Evolutionary conservation across 2,329 filamentous ascomycete species (phyloP), one percentile per base, ranked within the genome.

Genomic region (Drechslerella coelobrocha): DNA sequence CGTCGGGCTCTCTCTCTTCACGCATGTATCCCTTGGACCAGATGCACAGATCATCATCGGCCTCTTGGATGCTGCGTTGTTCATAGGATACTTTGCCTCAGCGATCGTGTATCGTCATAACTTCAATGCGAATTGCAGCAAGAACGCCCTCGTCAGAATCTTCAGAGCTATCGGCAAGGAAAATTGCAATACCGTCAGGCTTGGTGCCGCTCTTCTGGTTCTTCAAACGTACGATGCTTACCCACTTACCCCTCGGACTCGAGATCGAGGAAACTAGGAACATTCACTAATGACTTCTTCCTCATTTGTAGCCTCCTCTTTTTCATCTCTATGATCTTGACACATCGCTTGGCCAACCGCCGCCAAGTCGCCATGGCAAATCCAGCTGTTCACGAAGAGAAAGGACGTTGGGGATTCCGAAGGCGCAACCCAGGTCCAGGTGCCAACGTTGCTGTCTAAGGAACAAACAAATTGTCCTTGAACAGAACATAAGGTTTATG

Each of bases 21-120:
- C 68, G 2, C 63, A 73, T 48, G 72, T 73, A 34, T 26, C 61
- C n/a, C 23, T 61, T 31, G 43, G 63, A 34, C 19, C 7, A 29
- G 27, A 72, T 62, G 14, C 47, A 73, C 21, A 24, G 14, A 27
- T 27, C 12, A 19, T 55, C 3, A 39, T 68, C 4, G 59, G 60
- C 6, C 23, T 68, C 29, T 61, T 75, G 50, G 73, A 75, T 61
- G 61, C 72, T 37, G 23, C 19, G 10, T 26, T 75, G n/a, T 73
- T 57, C n/a, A 34, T 65, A 10, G 72, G 72, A 24, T 75, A 74
- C 57, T 24, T 74, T 17, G 51, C 63, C 9, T 72, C 61, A 31
- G 54, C 60, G 19, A 51, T 50, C n/a, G 21, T 75, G 1, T 56
- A 73, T 17, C 54, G 63, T 12, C 41, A 72, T 10, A 74, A 74